Conservation (phyloP, 163 green algal species). For the Botryococcus braunii region DNA sequence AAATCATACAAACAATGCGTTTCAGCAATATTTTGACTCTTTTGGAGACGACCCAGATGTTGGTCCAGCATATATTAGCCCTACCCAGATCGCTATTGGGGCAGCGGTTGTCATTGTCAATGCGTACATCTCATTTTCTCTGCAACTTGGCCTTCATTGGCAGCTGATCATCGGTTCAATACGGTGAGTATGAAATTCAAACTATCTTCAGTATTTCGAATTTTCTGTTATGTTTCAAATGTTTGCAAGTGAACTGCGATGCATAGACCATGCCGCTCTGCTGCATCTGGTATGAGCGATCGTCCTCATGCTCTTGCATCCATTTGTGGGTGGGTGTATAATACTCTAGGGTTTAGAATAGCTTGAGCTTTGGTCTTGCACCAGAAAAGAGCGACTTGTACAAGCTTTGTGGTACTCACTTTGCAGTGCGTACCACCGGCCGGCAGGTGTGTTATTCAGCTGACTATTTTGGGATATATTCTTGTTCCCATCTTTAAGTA, state of each 20-base stretch:
- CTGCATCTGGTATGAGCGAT: background rate
- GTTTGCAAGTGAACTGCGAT: background rate
- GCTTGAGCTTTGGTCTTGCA: background rate
- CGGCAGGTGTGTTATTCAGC: conserved; percentile 47
- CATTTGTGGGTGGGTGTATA: background rate
- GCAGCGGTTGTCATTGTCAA: conserved; percentile 26
- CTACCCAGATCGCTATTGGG: conserved; percentile 16
- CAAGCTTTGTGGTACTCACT: background rate
- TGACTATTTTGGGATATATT: conserved; percentile 53
- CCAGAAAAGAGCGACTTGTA: background rate
- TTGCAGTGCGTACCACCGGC: background rate
- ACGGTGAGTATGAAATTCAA: conserved; percentile 12
- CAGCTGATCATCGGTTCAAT: conserved; percentile 32
- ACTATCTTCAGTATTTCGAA: no score
- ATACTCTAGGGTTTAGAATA: background rate
- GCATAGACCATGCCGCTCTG: background rate
- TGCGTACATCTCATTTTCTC: conserved; percentile 25
- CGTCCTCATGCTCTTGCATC: background rate
- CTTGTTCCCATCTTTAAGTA: conserved; percentile 56
- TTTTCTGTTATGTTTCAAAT: background rate
- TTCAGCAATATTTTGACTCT: no score
- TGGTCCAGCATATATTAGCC: conserved; percentile 9
- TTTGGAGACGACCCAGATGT: background rate
- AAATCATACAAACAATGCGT: no score
- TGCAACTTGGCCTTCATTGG: conserved; percentile 32